phyloP scores from a whole-genome alignment of 2,329 filamentous ascomycete genomes.

The Trichoderma polysporum region DNA sequence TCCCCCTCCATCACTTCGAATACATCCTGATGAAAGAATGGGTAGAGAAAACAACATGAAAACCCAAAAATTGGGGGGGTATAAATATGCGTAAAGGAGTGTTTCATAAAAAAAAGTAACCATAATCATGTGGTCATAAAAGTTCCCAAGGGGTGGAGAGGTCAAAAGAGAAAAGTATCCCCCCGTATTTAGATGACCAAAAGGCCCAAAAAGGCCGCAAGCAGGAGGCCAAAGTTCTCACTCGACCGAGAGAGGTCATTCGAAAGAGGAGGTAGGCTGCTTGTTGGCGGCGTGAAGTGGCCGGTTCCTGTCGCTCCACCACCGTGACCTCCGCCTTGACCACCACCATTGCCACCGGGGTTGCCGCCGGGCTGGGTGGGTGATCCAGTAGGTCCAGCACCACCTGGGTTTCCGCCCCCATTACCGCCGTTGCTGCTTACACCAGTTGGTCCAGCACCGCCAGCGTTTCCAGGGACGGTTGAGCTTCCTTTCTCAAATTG shows the following conservation, averaged over 20 bases:
- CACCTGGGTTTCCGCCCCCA: neutral
- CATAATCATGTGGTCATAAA: neutral
- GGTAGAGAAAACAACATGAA: neutral
- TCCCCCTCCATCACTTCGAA: neutral
- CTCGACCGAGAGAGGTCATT: neutral
- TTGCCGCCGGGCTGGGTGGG: neutral
- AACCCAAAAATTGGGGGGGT: neutral
- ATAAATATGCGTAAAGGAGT: constrained; percentile 17
- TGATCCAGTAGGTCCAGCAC: neutral
- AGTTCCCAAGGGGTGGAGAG: neutral
- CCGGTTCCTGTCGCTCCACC: constrained; percentile 4
- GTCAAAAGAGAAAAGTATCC: neutral
- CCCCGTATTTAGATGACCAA: neutral
- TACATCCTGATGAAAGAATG: neutral
- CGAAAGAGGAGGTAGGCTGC: neutral
- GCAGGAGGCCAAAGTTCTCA: constrained; percentile 6
- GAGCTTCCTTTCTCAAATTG: constrained; percentile 2
- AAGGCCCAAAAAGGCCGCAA: neutral
- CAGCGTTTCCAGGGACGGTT: neutral
- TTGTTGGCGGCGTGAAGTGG: neutral
- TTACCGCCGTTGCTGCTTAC: neutral
- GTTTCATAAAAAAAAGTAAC: constrained; percentile 7
- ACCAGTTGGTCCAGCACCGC: constrained; percentile 5
- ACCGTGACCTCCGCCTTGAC: neutral
- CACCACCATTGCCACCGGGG: neutral